Evolutionary conservation across 176 grass and related monocot species (phyloP).

Genomic region (Paspalum vaginatum): DNA sequence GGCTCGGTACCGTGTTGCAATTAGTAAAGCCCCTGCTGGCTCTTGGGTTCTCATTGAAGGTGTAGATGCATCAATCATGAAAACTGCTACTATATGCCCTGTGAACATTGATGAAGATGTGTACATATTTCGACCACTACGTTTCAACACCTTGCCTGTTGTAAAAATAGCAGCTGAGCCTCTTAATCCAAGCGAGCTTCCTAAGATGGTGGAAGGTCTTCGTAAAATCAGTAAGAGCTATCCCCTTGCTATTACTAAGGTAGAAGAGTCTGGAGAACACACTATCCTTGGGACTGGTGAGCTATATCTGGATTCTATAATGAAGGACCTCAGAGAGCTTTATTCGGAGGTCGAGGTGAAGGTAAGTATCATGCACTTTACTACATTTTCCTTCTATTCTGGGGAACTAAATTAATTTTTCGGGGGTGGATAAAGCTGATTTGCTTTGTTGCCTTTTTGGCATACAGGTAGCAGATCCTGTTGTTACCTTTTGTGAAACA

Average conservation of each 20-base stretch:
- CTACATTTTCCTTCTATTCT: slow-evolving; percentile 17
- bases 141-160: slow-evolving; percentile 89
- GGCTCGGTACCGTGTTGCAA: slow-evolving; percentile 90
- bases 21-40: slow-evolving; percentile 88
- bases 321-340: slow-evolving; percentile 98
- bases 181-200: slow-evolving; percentile 95
- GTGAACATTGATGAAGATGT: slow-evolving; percentile 88
- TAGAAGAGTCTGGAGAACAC: slow-evolving; percentile 97
- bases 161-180: slow-evolving; percentile 98
- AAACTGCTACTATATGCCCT: slow-evolving; percentile 97
- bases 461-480: slow-evolving; percentile 95
- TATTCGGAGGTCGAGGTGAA: slow-evolving; percentile 99
- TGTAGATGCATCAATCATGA: slow-evolving; percentile 98
- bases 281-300: slow-evolving; percentile 93
- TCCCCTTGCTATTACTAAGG: slow-evolving; percentile 95
- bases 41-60: slow-evolving; percentile 99
- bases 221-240: slow-evolving; percentile 99
- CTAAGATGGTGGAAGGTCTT: slow-evolving; percentile 97
- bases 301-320: slow-evolving; percentile 97
- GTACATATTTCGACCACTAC: slow-evolving; percentile 93
- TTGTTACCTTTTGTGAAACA: slow-evolving; percentile 98
- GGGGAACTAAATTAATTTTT: not conserved
- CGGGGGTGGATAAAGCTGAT: not conserved
- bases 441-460: slow-evolving; percentile 16
- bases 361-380: slow-evolving; percentile 47